Percentiles rank a stretch among this genome's conserved stretches.
phyloP scores from a whole-genome alignment of 2,329 filamentous ascomycete species.

The Drechslerella dactyloides region DNA sequence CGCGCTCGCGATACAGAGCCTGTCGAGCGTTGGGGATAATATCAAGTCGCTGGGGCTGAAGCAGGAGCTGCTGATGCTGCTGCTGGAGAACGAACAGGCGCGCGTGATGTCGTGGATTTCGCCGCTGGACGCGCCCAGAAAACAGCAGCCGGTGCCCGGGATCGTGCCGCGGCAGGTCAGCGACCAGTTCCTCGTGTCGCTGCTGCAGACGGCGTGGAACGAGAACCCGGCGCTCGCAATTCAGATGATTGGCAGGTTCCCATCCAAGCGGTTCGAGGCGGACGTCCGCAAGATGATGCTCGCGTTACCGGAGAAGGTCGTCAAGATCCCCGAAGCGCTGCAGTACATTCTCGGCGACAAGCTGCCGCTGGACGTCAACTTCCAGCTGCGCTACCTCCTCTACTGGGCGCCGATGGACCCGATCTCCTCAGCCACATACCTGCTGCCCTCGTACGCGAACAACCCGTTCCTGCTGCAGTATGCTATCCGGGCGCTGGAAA shows the following conservation, averaged over 20 bases:
- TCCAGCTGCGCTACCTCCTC: conserved; percentile 84
- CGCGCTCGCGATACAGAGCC: conserved; percentile 56
- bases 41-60: conserved; percentile 61
- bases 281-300: conserved; percentile 82
- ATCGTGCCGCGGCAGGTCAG: conserved; percentile 57
- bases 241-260: conserved; percentile 79
- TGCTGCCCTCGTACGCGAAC: conserved; percentile 86
- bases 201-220: conserved; percentile 83
- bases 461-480: conserved; percentile 95
- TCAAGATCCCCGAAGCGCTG: conserved; percentile 80
- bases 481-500: conserved; percentile 91
- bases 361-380: conserved; percentile 78
- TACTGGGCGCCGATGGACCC: conserved; percentile 95
- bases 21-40: conserved; percentile 45
- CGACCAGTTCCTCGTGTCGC: conserved; percentile 62
- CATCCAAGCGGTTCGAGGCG: conserved; percentile 72
- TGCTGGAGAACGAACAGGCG: conserved; percentile 83
- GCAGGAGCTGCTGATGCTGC: conserved; percentile 78
- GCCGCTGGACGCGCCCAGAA: conserved; percentile 72
- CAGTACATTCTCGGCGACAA: conserved; percentile 78
- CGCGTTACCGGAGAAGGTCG: conserved; percentile 80
- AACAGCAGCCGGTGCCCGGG: conserved; percentile 57
- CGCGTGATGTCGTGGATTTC: conserved; percentile 88
- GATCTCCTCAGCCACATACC: conserved; percentile 89
- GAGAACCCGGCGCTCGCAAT: conserved; percentile 87